Percentiles rank a stretch among this genome's conserved stretches.
Conservation (phyloP, 139 green algal species). For the Pseudopediastrum boryanum region DNA sequence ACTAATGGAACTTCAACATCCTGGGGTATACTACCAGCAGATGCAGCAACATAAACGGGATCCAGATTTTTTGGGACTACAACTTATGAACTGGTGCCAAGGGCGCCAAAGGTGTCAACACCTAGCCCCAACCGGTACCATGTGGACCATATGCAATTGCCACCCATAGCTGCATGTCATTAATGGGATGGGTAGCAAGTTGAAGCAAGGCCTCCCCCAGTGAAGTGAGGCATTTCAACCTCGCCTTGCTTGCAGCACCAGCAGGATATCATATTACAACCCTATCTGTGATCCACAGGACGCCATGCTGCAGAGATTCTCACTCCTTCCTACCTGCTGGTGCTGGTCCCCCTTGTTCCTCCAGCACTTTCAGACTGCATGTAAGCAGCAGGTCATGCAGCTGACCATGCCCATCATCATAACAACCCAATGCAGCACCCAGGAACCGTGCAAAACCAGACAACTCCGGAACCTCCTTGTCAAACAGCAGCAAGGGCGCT, state of each 20-base stretch:
- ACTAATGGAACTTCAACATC: too few relatives aligned
- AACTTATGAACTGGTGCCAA: too few relatives aligned
- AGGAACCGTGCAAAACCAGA: constrained; percentile 15
- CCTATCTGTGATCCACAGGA: too few relatives aligned
- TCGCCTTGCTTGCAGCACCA: not conserved
- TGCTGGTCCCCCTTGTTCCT: not conserved
- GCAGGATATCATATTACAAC: not conserved
- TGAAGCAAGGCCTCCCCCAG: not conserved
- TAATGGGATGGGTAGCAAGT: too few relatives aligned
- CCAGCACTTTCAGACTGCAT: not conserved
- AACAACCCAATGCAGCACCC: constrained; percentile 11
- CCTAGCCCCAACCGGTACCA: too few relatives aligned
- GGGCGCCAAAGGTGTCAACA: too few relatives aligned
- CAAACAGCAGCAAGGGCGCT: constrained; percentile 9
- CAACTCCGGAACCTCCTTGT: constrained; percentile 25
- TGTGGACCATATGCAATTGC: too few relatives aligned
- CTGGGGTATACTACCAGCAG: too few relatives aligned
- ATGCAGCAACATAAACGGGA: too few relatives aligned
- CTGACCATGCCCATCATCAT: not conserved
- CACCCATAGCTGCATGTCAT: not conserved
- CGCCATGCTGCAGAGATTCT: too few relatives aligned
- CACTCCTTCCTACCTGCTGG: not conserved
- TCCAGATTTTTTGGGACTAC: too few relatives aligned
- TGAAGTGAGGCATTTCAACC: not conserved
- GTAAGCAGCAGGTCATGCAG: constrained; percentile 7